These are phyloP conservation scores for Scortechinia acanthostroma DNA, from an alignment of 2,329 filamentous ascomycete genomes.

Conservation along the genomic window DNA sequence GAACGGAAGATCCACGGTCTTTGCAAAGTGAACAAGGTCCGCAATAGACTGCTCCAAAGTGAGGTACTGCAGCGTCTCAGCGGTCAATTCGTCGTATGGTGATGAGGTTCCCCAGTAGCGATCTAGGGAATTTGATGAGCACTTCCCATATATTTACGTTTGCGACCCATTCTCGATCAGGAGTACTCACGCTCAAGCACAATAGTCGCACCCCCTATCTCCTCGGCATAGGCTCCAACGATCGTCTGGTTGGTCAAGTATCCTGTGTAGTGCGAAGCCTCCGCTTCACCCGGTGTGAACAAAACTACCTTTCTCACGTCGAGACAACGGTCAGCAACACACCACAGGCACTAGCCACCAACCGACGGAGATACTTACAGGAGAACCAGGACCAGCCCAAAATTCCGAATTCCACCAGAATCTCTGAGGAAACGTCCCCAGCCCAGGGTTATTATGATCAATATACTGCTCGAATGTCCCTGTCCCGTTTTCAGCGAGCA, in stretches of 20 bases:
- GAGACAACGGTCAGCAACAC: constrained; percentile 3
- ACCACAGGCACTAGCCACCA: too few relatives aligned
- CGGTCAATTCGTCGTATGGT: constrained; percentile 38
- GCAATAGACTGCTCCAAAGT: constrained; percentile 42
- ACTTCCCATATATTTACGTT: constrained; percentile 2
- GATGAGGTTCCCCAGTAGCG: constrained; percentile 49
- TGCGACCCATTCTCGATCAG: not conserved
- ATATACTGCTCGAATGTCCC: constrained; percentile 44
- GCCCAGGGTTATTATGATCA: constrained; percentile 45
- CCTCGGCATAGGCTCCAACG: constrained; percentile 39
- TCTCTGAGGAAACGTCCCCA: constrained; percentile 44
- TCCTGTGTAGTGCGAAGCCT: constrained; percentile 32
- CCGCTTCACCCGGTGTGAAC: constrained; percentile 42
- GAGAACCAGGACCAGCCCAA: constrained; percentile 45
- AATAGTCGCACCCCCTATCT: constrained; percentile 42
- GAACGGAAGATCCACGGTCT: constrained; percentile 42
- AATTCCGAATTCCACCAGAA: constrained; percentile 41
- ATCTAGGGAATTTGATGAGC: constrained; percentile 20
- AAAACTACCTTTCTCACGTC: constrained; percentile 35
- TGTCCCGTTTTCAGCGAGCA: too few relatives aligned
- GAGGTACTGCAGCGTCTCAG: constrained; percentile 42
- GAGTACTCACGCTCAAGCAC: constrained; percentile 40
- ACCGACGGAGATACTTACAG: constrained; percentile 28
- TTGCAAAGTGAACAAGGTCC: constrained; percentile 45
- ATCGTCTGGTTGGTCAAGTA: constrained; percentile 41